Evolutionary conservation across 352 stramenopile genomes (phyloP), one percentile per base, ranked within the genome.

Genomic region (Globisporangium acanthophoron): DNA sequence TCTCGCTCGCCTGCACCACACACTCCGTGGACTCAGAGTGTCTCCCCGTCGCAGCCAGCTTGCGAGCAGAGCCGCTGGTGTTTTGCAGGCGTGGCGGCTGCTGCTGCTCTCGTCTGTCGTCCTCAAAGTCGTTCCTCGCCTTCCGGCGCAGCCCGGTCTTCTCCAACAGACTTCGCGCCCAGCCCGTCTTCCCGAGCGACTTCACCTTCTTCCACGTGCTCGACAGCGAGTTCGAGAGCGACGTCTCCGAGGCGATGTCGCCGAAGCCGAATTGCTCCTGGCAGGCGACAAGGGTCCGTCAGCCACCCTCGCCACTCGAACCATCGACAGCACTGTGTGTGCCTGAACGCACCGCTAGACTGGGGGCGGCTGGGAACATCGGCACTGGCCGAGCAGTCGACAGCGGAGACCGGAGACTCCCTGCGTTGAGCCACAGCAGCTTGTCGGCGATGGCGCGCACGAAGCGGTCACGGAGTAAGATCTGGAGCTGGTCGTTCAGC

Each of bases 181-280:
- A 90, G 7, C 67, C 73, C 1, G 74, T 56, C 46, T 69, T 85
- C 13, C 76, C 74, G 24, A 87, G 66, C 0, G 73, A 73, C 45
- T 82, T 83, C 50, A 87, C 66, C 21, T 76, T 78, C n/a, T 74
- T 66, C 77, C 77, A 87, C 3, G 74, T 87, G 20, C 76, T 64
- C 12, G 66, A 81, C 46, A 88, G 56, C 7, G 78, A 86, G 6
- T 66, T 66, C 57, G 71, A 72, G 9, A 86, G 43, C 3, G 68
- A 70, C 5, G 66, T 71, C 31, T 74, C 57, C 9, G 79, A 85
- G 37, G 78, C 77, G 27, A 90, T 90, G 43, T 88, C 76, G 7
- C 77, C 80, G 66, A 90, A 90, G 2, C 80, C 80, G 58, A 81
- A 90, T 82, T 88, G 74, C 56, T 87, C 80, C 80, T 90, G 56